Evolutionary conservation across 352 stramenopile species (phyloP).

Genomic region (Pythium inflatum): DNA sequence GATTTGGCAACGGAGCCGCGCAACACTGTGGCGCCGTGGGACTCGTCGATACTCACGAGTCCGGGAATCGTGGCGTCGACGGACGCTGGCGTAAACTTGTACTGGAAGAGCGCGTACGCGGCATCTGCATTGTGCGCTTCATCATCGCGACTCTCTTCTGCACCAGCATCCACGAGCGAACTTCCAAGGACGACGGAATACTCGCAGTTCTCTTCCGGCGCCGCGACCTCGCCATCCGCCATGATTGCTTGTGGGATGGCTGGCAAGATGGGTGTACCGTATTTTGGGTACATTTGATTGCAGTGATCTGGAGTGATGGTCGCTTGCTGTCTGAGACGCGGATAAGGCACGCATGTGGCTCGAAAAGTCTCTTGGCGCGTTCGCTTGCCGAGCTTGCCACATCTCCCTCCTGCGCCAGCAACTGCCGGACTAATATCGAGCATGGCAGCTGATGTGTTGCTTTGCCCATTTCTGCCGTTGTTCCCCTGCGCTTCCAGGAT

Average conservation of each 20-base stretch:
- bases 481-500: no score
- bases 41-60: constrained; percentile 69
- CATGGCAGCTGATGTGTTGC: no score
- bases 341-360: constrained; percentile 18
- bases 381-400: constrained; percentile 15
- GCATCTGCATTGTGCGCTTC: constrained; percentile 19
- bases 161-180: constrained; percentile 36
- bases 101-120: constrained; percentile 68
- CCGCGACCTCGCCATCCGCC: constrained; percentile 1
- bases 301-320: constrained; percentile 2
- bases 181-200: constrained; percentile 59
- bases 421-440: no score
- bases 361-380: constrained; percentile 9
- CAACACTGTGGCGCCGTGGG: constrained; percentile 63
- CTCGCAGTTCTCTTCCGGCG: constrained; percentile 51
- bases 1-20: constrained; percentile 43
- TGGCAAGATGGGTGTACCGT: neutral
- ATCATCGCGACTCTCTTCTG: neutral
- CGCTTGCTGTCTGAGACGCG: constrained; percentile 7
- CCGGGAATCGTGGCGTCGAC: constrained; percentile 68
- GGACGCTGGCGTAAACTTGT: constrained; percentile 85
- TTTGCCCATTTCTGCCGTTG: no score
- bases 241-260: constrained; percentile 1
- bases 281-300: constrained; percentile 1
- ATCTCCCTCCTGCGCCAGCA: constrained; percentile 2